Conservation (phyloP, 306 rosid species). For the Astragalus membranaceus region DNA sequence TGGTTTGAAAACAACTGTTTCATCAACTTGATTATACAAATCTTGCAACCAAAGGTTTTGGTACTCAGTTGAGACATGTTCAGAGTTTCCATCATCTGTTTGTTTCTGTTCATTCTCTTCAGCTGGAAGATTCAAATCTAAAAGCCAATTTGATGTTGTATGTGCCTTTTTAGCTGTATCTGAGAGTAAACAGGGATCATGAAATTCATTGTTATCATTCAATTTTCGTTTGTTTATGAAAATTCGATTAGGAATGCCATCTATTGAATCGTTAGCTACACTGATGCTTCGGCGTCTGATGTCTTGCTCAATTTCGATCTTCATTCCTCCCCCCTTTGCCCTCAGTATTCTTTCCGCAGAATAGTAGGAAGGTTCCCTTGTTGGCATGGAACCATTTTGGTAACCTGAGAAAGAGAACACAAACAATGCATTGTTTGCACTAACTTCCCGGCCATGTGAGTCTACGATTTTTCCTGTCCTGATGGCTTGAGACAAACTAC, state of each 20-base stretch:
- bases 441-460: slow-evolving; percentile 77
- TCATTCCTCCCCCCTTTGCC: slow-evolving; percentile 42
- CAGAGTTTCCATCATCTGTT: slow-evolving; percentile 24
- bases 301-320: slow-evolving; percentile 48
- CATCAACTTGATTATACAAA: slow-evolving; percentile 43
- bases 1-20: slow-evolving; percentile 63
- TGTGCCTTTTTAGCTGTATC: slow-evolving; percentile 61
- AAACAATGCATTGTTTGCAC: slow-evolving; percentile 56
- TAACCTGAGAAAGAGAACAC: slow-evolving; percentile 40
- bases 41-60: slow-evolving; percentile 65
- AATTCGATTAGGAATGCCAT: slow-evolving; percentile 30
- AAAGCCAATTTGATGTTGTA: slow-evolving; percentile 38
- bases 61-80: slow-evolving; percentile 36
- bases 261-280: slow-evolving; percentile 23
- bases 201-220: slow-evolving; percentile 34
- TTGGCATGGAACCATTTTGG: slow-evolving; percentile 18
- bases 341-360: slow-evolving; percentile 59
- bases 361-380: slow-evolving; percentile 34
- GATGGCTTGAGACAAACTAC: slow-evolving; percentile 61
- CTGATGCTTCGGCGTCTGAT: slow-evolving; percentile 28
- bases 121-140: slow-evolving; percentile 92
- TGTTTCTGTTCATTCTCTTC: slow-evolving; percentile 45
- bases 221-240: slow-evolving; percentile 69
- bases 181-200: slow-evolving; percentile 34
- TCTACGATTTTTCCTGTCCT: slow-evolving; percentile 70